Base-by-base conservation (phyloP, 192 early-diverging fungal species). In the Entrophospora sp. region DNA sequence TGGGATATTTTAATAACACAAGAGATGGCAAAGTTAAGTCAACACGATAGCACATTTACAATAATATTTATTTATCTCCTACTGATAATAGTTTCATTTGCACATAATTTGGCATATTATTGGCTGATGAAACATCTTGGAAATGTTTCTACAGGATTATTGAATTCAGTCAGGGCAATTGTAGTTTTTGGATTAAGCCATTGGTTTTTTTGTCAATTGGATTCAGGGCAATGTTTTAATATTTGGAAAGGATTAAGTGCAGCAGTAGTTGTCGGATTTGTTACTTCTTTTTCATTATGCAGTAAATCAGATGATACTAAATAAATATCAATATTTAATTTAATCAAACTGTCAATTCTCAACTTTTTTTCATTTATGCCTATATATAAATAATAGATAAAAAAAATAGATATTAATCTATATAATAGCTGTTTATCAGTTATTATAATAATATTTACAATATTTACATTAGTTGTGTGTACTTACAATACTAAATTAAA, bases 121-220 rank as follows among this genome's bases (percentile, higher is more conserved):
- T 79, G 77, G 18, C 52, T 84, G 16, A 72, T 84, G 32, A 76
- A 79, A 22, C 49, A 71, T 27, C 75, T 79, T 30, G 81, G 79
- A 58, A 81, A 75, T 64, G 77, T 84, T 35, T 77, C 83, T 3
- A 78, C 77, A 8, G 80, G 83, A 4, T 78, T 84, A 61, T 57
- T 84, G 53, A 78, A 84, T 63, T 76, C 76, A 13, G 32, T 84
- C 7, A 61, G 83, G 34, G 83, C 83, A 2, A 77, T 84, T 7
- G 46, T 84, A 14, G 77, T 84, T 6, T 84, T 82, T 77, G 77
- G 69, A 7, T 70, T 84, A 59, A 82, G 80, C 68, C 78, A 84
- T 64, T 71, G 73, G 5, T 73, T 79, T 65, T 84, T 77, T 70
- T 84, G 83, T 68, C 36, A 67, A 14, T 66, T 74, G 24, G 81